These are phyloP conservation scores for Musa schizocarpa DNA, from an alignment of 176 grass and related monocot genomes.

Conservation along the genomic window DNA sequence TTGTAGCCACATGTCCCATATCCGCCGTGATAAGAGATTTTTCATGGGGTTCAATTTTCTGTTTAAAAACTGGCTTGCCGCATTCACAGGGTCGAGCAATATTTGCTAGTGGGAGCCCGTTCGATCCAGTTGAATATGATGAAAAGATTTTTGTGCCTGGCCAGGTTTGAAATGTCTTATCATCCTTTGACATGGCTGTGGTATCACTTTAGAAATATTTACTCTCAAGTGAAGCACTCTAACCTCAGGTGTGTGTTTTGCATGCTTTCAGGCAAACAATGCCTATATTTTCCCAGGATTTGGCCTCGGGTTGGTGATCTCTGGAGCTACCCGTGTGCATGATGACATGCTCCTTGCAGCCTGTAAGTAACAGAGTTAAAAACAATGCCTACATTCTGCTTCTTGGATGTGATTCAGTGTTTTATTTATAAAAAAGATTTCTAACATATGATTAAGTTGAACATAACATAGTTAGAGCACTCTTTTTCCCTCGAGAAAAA, in stretches of 20 bases:
- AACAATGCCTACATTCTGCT: too few relatives aligned
- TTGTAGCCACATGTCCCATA: background rate
- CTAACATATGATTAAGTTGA: background rate
- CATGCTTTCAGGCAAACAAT: constrained; percentile 56
- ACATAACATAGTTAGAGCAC: background rate
- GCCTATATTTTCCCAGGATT: constrained; percentile 82
- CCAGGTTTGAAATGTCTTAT: constrained; percentile 40
- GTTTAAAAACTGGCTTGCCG: background rate
- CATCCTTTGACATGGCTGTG: background rate
- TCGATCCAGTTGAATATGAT: constrained; percentile 81
- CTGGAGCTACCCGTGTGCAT: constrained; percentile 71
- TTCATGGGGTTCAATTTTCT: background rate
- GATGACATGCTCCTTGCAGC: constrained; percentile 91
- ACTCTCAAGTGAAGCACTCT: background rate
- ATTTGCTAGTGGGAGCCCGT: constrained; percentile 91
- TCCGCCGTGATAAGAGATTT: background rate
- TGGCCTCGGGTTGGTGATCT: constrained; percentile 86
- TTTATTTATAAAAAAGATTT: background rate
- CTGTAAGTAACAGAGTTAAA: constrained; percentile 34
- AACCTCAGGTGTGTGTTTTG: background rate
- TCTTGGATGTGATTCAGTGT: too few relatives aligned
- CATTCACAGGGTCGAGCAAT: constrained; percentile 66
- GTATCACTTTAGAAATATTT: background rate
- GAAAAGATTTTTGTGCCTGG: constrained; percentile 71
- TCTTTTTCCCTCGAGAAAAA: too few relatives aligned